Evolutionary conservation across 2,329 filamentous ascomycete species (phyloP).

Genomic region (Fusarium nisikadoi): DNA sequence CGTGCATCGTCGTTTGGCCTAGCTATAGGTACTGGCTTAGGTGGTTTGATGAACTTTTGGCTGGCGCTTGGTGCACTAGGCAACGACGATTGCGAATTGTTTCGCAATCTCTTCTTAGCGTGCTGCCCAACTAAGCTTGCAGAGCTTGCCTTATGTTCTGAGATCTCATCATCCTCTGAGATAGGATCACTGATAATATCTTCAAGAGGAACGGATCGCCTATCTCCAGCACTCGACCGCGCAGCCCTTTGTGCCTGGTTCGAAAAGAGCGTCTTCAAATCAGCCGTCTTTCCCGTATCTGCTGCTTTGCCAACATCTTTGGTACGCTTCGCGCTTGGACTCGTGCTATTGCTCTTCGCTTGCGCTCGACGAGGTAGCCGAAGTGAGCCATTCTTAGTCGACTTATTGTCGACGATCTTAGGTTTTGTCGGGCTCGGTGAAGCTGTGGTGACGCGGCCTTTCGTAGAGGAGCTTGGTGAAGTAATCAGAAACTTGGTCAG

Average conservation of each 20-base stretch:
- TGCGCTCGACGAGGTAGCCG: conserved; percentile 42
- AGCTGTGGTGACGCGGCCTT: conserved; percentile 47
- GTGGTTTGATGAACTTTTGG: conserved; percentile 63
- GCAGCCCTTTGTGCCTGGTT: conserved; percentile 66
- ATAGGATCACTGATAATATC: conserved; percentile 67
- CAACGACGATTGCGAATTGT: conserved; percentile 42
- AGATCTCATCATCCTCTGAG: conserved; percentile 69
- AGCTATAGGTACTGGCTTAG: conserved; percentile 45
- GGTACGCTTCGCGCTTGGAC: conserved; percentile 53
- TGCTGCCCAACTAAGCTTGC: conserved; percentile 67
- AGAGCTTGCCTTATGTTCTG: conserved; percentile 59
- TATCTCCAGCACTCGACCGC: conserved; percentile 46
- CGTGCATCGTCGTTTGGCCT: conserved; percentile 65
- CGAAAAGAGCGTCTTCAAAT: conserved; percentile 70
- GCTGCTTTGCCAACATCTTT: conserved; percentile 53
- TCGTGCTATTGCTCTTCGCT: conserved; percentile 46
- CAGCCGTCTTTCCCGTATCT: conserved; percentile 64
- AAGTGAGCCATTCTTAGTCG: conserved; percentile 37
- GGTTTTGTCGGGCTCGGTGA: conserved; percentile 57
- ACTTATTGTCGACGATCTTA: conserved; percentile 31
- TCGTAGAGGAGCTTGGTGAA: conserved; percentile 58
- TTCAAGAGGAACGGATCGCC: conserved; percentile 51
- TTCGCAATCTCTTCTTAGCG: conserved; percentile 64
- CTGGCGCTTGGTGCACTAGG: conserved; percentile 51
- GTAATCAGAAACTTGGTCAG: conserved; percentile 65